Evolutionary conservation across 257 asterid species (phyloP).

Genomic region (Solanum lycopersicoides): DNA sequence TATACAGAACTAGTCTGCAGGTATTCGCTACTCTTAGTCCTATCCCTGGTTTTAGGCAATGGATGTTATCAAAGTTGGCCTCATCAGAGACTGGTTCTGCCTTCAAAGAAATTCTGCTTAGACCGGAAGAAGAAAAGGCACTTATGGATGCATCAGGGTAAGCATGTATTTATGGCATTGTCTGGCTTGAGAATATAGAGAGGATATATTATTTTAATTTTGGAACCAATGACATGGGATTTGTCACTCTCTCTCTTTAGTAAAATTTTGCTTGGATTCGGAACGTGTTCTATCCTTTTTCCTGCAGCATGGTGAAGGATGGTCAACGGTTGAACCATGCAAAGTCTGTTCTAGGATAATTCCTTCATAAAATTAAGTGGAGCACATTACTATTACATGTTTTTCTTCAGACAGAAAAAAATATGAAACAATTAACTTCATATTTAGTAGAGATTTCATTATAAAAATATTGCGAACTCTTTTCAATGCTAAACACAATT

Average conservation of each 20-base stretch:
- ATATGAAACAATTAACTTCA: not conserved
- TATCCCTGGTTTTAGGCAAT: conserved; percentile 82
- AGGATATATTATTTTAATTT: not conserved
- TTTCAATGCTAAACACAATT: not conserved
- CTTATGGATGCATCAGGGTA: conserved; percentile 60
- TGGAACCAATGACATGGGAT: not conserved
- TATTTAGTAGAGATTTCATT: not conserved
- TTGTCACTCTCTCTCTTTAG: not conserved
- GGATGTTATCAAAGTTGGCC: conserved; percentile 79
- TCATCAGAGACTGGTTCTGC: conserved; percentile 60
- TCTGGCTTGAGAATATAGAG: not conserved
- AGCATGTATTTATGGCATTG: conserved; percentile 12
- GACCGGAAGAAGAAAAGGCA: conserved; percentile 65
- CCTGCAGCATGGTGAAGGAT: not conserved
- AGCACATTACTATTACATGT: not conserved
- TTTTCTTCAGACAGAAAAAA: not conserved
- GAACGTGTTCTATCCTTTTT: not conserved
- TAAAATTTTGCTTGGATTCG: not conserved
- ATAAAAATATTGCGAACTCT: not conserved
- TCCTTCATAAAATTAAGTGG: not conserved
- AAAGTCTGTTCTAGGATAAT: not conserved
- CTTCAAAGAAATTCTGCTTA: conserved; percentile 68
- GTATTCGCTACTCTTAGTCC: conserved; percentile 98
- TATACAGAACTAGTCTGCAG: conserved; percentile 35
- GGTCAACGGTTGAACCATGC: not conserved